Conservation (phyloP, 768 basidiomycete species). For the Trametes gibbosa region DNA sequence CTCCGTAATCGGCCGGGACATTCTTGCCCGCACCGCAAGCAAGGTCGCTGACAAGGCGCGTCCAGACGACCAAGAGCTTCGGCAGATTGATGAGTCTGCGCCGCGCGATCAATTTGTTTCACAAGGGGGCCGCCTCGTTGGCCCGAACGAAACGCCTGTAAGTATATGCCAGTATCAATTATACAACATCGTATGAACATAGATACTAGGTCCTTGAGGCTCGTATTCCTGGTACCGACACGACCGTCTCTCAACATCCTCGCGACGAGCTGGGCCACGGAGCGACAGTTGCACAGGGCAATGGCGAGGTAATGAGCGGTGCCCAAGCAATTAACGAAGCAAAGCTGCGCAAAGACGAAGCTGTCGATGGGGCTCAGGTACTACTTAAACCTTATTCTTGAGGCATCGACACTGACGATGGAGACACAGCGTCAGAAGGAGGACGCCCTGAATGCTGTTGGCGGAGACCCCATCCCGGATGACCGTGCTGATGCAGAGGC, state of each 20-base stretch:
- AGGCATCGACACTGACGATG: no score
- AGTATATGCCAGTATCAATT: neutral
- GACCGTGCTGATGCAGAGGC: constrained; percentile 36
- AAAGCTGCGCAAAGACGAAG: constrained; percentile 19
- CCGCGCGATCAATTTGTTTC: constrained; percentile 66
- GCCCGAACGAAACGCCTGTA: constrained; percentile 46
- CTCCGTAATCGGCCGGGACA: constrained; percentile 74
- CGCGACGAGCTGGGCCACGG: constrained; percentile 42
- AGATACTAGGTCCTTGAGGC: constrained; percentile 41
- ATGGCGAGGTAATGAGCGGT: constrained; percentile 34
- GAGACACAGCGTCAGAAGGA: constrained; percentile 24
- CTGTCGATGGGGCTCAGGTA: constrained; percentile 8
- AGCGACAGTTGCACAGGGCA: constrained; percentile 30
- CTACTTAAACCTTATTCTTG: no score
- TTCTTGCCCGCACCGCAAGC: constrained; percentile 70
- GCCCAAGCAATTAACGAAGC: constrained; percentile 24
- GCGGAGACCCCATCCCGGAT: constrained; percentile 30
- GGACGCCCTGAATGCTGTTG: constrained; percentile 21
- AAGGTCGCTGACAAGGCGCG: constrained; percentile 70
- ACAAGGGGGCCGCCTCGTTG: constrained; percentile 39
- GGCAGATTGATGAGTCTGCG: constrained; percentile 66
- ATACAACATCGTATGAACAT: no score
- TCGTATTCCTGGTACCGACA: constrained; percentile 44
- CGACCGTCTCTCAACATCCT: constrained; percentile 48
- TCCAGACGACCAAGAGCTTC: constrained; percentile 61